Evolutionary conservation across 352 stramenopile genomes (phyloP).

Genomic region (Phytophthora citrophthora): DNA sequence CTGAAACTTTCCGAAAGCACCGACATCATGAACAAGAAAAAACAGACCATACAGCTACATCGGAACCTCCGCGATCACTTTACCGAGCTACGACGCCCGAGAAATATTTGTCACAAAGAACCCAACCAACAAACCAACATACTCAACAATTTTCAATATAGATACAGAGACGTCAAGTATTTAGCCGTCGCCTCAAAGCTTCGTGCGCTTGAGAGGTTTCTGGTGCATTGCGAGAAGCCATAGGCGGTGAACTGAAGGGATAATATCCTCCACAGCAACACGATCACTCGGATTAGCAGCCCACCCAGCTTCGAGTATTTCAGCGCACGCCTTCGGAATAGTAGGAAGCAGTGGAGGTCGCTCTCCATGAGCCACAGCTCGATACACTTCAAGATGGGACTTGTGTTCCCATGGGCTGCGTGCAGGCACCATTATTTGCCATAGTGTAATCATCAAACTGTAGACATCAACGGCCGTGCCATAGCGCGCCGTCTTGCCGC

Average conservation of each 20-base stretch:
- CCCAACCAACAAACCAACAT: constrained; percentile 15
- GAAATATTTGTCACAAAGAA: constrained; percentile 3
- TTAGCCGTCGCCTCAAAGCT: constrained; percentile 32
- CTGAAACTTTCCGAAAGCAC: too few species aligned
- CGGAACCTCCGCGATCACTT: too few species aligned
- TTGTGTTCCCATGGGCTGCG: constrained; percentile 77
- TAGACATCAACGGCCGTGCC: constrained; percentile 84
- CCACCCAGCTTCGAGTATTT: constrained; percentile 81
- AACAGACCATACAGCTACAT: too few species aligned
- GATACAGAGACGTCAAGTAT: constrained; percentile 10
- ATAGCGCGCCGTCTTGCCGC: constrained; percentile 81
- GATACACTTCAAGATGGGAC: constrained; percentile 86
- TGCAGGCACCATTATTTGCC: constrained; percentile 86
- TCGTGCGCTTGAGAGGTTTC: constrained; percentile 74
- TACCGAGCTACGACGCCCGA: not conserved
- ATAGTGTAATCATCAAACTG: constrained; percentile 88
- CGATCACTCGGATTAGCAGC: constrained; percentile 71
- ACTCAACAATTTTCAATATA: constrained; percentile 37
- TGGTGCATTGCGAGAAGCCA: constrained; percentile 82
- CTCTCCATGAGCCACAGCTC: constrained; percentile 70
- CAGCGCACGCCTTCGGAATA: constrained; percentile 72
- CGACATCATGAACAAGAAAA: too few species aligned
- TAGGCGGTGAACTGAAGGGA: constrained; percentile 75
- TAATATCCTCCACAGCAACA: constrained; percentile 78
- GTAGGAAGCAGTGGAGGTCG: constrained; percentile 69